phyloP scores from a whole-genome alignment of 805 yeast species.

The Barnettozyma vustinii region DNA sequence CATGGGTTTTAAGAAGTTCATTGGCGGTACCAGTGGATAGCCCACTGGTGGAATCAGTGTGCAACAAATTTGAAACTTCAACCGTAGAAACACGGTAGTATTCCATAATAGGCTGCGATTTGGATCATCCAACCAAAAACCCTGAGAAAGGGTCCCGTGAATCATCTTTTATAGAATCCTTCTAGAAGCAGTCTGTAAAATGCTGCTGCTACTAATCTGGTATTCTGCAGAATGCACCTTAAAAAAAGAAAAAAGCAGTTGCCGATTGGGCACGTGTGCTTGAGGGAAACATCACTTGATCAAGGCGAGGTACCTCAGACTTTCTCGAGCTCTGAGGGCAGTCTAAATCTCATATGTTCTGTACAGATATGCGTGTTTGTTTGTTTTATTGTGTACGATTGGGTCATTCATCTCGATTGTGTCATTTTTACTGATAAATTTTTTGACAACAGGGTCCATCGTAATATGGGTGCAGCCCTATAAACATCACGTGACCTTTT shows the following conservation, averaged over 20 bases:
- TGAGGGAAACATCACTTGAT: neutral
- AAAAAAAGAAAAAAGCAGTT: neutral
- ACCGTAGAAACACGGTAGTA: constrained; percentile 27
- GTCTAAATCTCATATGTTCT: no score
- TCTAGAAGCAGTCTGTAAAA: neutral
- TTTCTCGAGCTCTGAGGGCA: no score
- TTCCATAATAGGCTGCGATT: constrained; percentile 4
- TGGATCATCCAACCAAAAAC: neutral
- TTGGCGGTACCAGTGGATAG: constrained; percentile 32
- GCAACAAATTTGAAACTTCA: constrained; percentile 32
- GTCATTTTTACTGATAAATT: no score
- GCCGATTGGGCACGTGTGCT: no score
- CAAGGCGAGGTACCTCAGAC: no score
- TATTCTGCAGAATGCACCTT: neutral
- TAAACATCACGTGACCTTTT: no score
- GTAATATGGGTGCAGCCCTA: no score
- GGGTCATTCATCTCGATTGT: no score
- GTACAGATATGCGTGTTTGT: no score
- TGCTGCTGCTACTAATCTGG: neutral
- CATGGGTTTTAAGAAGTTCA: constrained; percentile 33
- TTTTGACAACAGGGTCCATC: no score
- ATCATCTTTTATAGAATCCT: neutral
- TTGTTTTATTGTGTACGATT: no score
- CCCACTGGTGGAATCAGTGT: constrained; percentile 46
- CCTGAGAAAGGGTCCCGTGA: neutral